Evolutionary conservation across 768 basidiomycete species (phyloP), one percentile per base, ranked within the genome.

Genomic region (Pisolithus marmoratus): DNA sequence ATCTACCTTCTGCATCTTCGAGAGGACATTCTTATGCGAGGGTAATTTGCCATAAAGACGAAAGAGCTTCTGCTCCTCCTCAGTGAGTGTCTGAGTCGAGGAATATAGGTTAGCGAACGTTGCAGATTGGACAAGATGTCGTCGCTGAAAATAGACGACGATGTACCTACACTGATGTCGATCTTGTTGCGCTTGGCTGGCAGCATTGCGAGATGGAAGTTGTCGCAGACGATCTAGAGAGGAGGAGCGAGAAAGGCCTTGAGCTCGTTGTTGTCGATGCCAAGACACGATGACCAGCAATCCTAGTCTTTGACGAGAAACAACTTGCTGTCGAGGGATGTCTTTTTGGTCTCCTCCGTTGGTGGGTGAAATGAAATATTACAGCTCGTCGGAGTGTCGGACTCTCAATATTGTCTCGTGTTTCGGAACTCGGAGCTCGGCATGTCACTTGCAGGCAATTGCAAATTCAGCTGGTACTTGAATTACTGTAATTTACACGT

Each of bases 41-140:
- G 95, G 95, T 31, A 95, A 75, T 70, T 94, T 95, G 52, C 95
- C 95, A 72, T 98, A 98, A 69, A 90, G 83, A 60, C 85, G 80
- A 72, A 97, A 94, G 57, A 97, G 83, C 74, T 92, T 87, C 72
- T 92, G 84, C 76, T 98, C 95, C 74, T 96, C 87, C 62, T 85
- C 84, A 53, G 78, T 81, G 73, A 96, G 69, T 66, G 84, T 84
- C 91, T 94, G 59, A 26, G 57, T 41, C 22, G 55, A 17, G 34
- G 24, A 38, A 2, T 27, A 24, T 53, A 57, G 54, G 62, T 64
- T 59, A 59, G 57, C 31, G 48, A 26, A 37, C 59, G 64, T 58
- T 48, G 52, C 24, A 50, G 26, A 29, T 38, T 38, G 26, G 6
- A 26, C 27, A 36, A 22, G 50, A 12, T 34, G 43, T 44, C 20